Base-by-base conservation (phyloP, 2,329 filamentous ascomycete species). In the Geosmithia morbida region DNA sequence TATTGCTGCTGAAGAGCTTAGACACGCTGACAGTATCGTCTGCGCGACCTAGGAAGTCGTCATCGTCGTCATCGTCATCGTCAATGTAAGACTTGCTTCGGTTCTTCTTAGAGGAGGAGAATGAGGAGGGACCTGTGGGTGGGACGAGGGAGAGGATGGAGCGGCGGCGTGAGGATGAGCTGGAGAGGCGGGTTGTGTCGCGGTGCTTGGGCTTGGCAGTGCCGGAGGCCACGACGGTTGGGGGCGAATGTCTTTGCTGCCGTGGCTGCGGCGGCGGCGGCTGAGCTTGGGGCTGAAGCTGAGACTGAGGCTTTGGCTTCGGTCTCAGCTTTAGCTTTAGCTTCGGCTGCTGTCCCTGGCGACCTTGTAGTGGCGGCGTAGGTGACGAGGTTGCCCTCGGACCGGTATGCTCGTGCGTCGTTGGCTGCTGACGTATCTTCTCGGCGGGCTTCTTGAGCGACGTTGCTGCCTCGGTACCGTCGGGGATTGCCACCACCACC, bases 91-190 rank as follows among this genome's bases (percentile, higher is more conserved):
- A 5, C 14, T 16, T 37, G 14, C 33, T 37, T 37, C 33, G 33
- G 3, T 13, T 37, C 33, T 30, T 30, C 7, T 16, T 37, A 3
- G 33, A 37, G 33, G 33, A 37, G 3, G 33, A 37, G 33, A 16
- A 7, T 7, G 33, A 37, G 11, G 11, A 11, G 33, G n/a, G n/a
- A n/a, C 33, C 33, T 3, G 33, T 37, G 7, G 67, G 62, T 11
- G n/a, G n/a, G n/a, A 69, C 53, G 48, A 72, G 62, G 20, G 69
- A 70, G 43, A 70, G 58, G 46, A 72, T 59, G 43, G 67, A 64
- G 48, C 56, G 59, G 3, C 33, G 33, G 22, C 56, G 58, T 44
- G 61, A 59, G 2, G 59, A 61, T 11, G 50, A 54, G n/a, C 47
- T 43, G 37, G 44, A 19, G 14, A 22, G 41, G 14, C 33, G 33